These are phyloP conservation scores for Backusella tarrabulga DNA, from an alignment of 192 early-diverging fungal genomes.

Conservation along the genomic window DNA sequence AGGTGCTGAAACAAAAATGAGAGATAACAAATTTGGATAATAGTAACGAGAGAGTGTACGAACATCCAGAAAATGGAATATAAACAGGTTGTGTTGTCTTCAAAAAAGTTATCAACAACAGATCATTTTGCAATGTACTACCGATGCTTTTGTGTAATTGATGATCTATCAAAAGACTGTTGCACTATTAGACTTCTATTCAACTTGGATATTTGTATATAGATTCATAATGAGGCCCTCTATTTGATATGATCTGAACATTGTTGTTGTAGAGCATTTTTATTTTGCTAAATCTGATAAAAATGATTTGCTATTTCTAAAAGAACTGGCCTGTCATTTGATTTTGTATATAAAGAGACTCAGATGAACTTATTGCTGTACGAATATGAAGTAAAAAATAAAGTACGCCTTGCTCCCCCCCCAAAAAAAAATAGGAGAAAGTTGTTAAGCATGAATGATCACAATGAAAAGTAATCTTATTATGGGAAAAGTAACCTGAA, in stretches of 20 bases:
- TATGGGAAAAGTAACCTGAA: not conserved
- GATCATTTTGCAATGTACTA: not conserved
- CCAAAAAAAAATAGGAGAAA: not conserved
- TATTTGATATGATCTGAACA: not conserved
- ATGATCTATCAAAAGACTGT: not conserved
- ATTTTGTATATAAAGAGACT: not conserved
- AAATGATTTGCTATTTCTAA: not conserved
- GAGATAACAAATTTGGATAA: not conserved
- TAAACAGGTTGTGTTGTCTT: not conserved
- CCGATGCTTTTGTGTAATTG: not conserved
- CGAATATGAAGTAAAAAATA: not conserved
- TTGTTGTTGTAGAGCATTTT: not conserved
- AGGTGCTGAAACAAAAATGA: not conserved
- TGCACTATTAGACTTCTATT: not conserved
- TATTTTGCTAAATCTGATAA: not conserved
- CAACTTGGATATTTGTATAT: not conserved
- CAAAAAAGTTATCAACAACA: not conserved
- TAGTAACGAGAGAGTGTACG: not conserved
- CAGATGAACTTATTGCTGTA: not conserved
- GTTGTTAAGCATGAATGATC: not conserved
- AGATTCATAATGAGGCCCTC: not conserved
- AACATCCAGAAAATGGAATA: not conserved
- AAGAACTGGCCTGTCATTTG: not conserved
- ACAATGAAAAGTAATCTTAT: not conserved
- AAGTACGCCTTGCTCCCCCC: not conserved